phyloP scores from a whole-genome alignment of 2,329 filamentous ascomycete genomes.

The Scytalidium sp. region DNA sequence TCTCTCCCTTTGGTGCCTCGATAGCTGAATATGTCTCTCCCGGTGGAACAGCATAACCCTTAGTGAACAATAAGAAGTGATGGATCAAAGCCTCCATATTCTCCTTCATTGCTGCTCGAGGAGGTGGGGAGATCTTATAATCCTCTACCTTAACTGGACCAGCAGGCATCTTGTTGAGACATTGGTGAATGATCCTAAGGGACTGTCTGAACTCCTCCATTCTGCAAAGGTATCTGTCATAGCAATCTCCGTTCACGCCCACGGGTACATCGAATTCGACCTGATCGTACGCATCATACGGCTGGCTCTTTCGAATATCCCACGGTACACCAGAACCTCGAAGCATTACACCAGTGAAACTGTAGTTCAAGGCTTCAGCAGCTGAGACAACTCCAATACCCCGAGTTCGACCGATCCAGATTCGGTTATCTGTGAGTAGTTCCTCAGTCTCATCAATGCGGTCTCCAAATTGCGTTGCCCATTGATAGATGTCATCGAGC shows the following conservation, averaged over 20 bases:
- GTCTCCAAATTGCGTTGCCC: slow-evolving; percentile 98
- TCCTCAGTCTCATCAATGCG: slow-evolving; percentile 99
- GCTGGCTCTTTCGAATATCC: slow-evolving; percentile 94
- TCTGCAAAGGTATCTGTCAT: slow-evolving; percentile 96
- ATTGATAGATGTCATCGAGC: slow-evolving; percentile 98
- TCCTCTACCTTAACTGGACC: slow-evolving; percentile 95
- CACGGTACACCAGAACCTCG: slow-evolving; percentile 93
- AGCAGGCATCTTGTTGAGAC: slow-evolving; percentile 96
- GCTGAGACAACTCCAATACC: slow-evolving; percentile 90
- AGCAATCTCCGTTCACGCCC: slow-evolving; percentile 96
- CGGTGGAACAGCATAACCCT: slow-evolving; percentile 94
- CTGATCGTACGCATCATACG: slow-evolving; percentile 96
- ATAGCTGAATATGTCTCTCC: slow-evolving; percentile 98
- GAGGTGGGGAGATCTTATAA: slow-evolving; percentile 96
- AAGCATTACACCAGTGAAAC: slow-evolving; percentile 96
- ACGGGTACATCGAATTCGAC: slow-evolving; percentile 98
- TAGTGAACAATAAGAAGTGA: slow-evolving; percentile 98
- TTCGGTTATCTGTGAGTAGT: slow-evolving; percentile 97
- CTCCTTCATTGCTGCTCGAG: slow-evolving; percentile 99
- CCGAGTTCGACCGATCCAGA: slow-evolving; percentile 94
- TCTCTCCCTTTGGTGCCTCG: slow-evolving; percentile 99
- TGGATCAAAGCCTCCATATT: slow-evolving; percentile 99
- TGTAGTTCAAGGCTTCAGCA: slow-evolving; percentile 92
- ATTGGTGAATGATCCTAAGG: slow-evolving; percentile 97
- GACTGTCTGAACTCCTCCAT: slow-evolving; percentile 99